Evolutionary conservation across 2,329 filamentous ascomycete species (phyloP), one percentile per base, ranked within the genome.

Genomic region (Ophiostoma fasciatum): DNA sequence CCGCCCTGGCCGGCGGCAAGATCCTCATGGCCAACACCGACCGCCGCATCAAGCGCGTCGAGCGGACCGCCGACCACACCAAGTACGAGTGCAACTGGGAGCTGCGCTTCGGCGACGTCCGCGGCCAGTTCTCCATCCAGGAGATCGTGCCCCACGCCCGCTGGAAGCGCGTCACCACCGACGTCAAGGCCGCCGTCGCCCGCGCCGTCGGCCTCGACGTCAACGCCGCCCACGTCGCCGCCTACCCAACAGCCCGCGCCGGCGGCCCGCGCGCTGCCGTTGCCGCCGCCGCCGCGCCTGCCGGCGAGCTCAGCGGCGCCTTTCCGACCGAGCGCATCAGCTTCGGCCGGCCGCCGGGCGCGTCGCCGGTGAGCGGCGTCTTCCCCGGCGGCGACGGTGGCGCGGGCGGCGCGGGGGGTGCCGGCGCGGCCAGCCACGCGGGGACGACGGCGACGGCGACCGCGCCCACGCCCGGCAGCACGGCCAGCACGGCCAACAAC

Each of bases 41-140:
- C 17, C 49, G 58, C 31, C 55, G 56, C 36, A 55, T 66, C 31
- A 60, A 55, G 14, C 60, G 64, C 10, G 38, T 65, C 17, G 62
- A 65, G n/a, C 53, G 58, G 15, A 48, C 52, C 3, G 50, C 55
- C 3, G 59, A 59, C 12, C 49, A 57, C 26, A 62, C 58, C 22
- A 55, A 58, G 33, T 77, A 74, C 49, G 51, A 54, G 31, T 66
- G 64, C 43, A 55, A 58, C 36, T 78, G 71, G 71, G 61, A 66
- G 41, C 62, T 75, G 46, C 57, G 59, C 35, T 67, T 69, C 39
- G 72, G 72, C 1, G 54, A 58, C n/a, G 48, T 72, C 9, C 56
- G 57, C 35, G 69, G 68, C 3, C 55, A 58, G 30, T 75, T 72
- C 44, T 61, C 58, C 20, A 66, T 76, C 52, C 56, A 61, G 35